Evolutionary conservation across 2,329 filamentous ascomycete species (phyloP), one percentile per base, ranked within the genome.

Genomic region (Plectosphaerella cucumerina): DNA sequence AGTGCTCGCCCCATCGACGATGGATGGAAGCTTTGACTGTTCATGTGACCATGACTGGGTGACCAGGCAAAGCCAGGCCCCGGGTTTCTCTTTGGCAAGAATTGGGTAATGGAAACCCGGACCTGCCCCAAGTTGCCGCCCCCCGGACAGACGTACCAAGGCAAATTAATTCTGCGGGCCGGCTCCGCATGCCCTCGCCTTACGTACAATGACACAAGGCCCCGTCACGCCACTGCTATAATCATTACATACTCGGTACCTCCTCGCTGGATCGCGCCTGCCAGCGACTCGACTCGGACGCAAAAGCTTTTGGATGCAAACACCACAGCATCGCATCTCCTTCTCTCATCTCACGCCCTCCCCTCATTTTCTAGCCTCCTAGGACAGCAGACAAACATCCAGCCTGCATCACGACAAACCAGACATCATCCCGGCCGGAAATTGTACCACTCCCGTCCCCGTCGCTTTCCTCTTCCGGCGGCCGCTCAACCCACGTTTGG

Each of bases 61-160:
- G 59, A 64, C 67, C 70, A 71, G 65, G 66, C 9, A 8, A 31
- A 31, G 26, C 26, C 26, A 31, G 26, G 26, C 26, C 62, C 64
- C 65, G 62, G 62, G 68, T 76, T 76, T 76, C 60, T 60, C 76
- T 76, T 76, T 76, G 73, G 62, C 70, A 76, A 76, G 75, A 58
- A 59, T 63, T 52, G 51, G 41, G 49, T 41, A 55, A 55, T 53
- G 56, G 53, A 48, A 56, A 56, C 51, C 47, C 17, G 39, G 52
- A 49, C 53, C 50, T 48, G 9, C 34, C 6, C 12, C 12, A 17
- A 17, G 6, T 39, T 15, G 35, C 35, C 17, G 8, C 14, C 35
- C 14, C 15, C 35, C 8, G 35, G 35, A 39, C 15, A 15, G 15
- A 5, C 35, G 31, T 34, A 39, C 35, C n/a, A 39, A n/a, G 35